Base-by-base conservation (phyloP, 208 protist genomes). In the Crithidia bombi region DNA sequence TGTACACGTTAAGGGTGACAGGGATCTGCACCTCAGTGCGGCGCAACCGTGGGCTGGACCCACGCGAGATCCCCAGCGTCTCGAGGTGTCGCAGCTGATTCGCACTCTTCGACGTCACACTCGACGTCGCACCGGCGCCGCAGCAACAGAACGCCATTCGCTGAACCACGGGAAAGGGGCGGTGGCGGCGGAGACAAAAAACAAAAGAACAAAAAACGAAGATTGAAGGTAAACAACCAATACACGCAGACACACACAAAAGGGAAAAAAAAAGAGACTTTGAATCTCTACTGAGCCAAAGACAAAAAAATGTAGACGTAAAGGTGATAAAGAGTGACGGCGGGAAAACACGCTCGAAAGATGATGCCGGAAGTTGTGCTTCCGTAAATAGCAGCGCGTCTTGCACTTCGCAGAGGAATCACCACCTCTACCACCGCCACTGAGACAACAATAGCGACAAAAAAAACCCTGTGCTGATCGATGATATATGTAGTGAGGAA, bases 1-100 rank as follows among this genome's bases (percentile, higher is more conserved):
- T 91, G 66, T 96, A 96, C 7, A 96, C 86, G 66, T 93, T 96
- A n/a, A 96, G 49, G 15, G 64, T 70, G n/a, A 96, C 89, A 1
- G 81, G 73, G 5, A 83, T 75, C 26, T 82, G 73, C 12, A 78
- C 58, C 23, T 81, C 73, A 26, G 81, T 59, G 21, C 23, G 38
- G 5, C 68, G 61, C 46, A 86, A 69, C 25, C 33, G 57, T 12
- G 91, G 91, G 1, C 81, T 69, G 2, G 61, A 52, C 39, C 79
- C 84, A 12, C 82, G 84, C 12, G 49, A 43, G 21, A 96, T 69
- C 10, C 78, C 85, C 9, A 72, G 14, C 5, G 54, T 25, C 28
- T 70, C 49, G 0, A 87, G 75, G 10, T 52, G 25, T 21, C 47
- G 52, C 28, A 80, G 21, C 46, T 80, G 56, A 7, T 62, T 21